These are phyloP conservation scores for Alternaria arbusti DNA, from an alignment of 2,329 filamentous ascomycete genomes.

Conservation along the genomic window DNA sequence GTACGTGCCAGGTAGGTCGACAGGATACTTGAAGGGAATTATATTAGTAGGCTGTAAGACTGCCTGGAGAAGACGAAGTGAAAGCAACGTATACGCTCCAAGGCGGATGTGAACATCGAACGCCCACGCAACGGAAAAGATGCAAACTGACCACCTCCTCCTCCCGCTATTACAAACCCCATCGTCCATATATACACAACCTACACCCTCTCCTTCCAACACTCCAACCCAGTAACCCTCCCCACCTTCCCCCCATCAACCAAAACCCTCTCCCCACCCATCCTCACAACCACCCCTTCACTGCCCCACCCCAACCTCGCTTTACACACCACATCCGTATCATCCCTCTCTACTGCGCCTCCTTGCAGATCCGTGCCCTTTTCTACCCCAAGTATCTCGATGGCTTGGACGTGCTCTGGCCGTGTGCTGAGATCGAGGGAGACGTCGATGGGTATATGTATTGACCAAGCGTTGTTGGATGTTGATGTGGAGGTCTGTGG, in stretches of 20 bases:
- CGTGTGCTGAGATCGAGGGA: constrained; percentile 23
- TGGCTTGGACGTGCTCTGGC: constrained; percentile 20
- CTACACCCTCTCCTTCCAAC: constrained; percentile 1
- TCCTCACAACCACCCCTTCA: constrained; percentile 9
- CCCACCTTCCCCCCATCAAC: constrained; percentile 16
- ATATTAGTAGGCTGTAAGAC: neutral
- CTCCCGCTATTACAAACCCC: neutral
- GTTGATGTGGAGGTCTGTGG: neutral
- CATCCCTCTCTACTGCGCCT: neutral
- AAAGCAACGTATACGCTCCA: neutral
- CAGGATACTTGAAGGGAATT: neutral
- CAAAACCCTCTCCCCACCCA: constrained; percentile 12
- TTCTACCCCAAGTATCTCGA: constrained; percentile 18
- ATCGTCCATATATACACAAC: neutral
- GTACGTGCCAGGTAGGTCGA: neutral
- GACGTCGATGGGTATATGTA: constrained; percentile 25
- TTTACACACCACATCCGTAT: constrained; percentile 19
- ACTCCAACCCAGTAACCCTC: constrained; percentile 20
- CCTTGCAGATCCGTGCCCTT: neutral
- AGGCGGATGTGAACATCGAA: neutral
- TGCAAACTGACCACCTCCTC: neutral
- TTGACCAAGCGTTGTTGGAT: constrained; percentile 5
- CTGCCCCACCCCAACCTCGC: constrained; percentile 13
- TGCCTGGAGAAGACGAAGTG: neutral
- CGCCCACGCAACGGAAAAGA: neutral